Base-by-base conservation (phyloP, 768 basidiomycete genomes). In the Mycena metata region DNA sequence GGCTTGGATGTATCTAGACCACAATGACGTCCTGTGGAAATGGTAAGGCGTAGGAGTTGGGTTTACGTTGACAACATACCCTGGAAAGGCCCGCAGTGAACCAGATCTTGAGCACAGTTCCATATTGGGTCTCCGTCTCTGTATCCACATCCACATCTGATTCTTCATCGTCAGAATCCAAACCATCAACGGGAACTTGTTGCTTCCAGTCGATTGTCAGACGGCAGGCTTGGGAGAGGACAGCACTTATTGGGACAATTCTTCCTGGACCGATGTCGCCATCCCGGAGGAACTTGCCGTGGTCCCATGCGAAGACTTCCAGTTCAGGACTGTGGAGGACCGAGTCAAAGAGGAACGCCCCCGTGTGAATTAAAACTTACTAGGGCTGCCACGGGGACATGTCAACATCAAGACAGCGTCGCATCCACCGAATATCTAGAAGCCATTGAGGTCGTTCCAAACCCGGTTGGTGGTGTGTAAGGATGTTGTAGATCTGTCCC, bases 351-450 rank as follows among this genome's bases (percentile, higher is more conserved):
- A 10, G 24, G 9, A n/a, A 46, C 9, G 8, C 19, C 7, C 17
- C 15, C 8, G n/a, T 54, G 12, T 36, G 7, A 24, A 54, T 17
- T n/a, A 21, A 35, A 15, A 56, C 59, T 13, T 39, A 67, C 66
- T 67, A 67, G 13, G 59, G 66, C 16, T 60, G 60, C 66, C 66
- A 67, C 6, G 60, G 21, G 3, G 58, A 54, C 59, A 60, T 67
- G 33, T 67, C 41, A 23, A 35, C 39, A 33, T 61, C 50, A 3
- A 19, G 23, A 15, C 26, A 16, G n/a, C 51, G 66, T 11, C 51
- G 15, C 49, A 67, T 47, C 66, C 66, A 67, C 5, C 60, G 39
- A 0, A 67, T 33, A 21, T 61, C 42, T 12, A 67, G 66, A n/a
- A 62, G 51, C 11, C 7, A 17, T 15, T 57, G 52, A 2, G 52